Evolutionary conservation across 2,329 filamentous ascomycete genomes (phyloP).

Genomic region (Epichloe amarillans): DNA sequence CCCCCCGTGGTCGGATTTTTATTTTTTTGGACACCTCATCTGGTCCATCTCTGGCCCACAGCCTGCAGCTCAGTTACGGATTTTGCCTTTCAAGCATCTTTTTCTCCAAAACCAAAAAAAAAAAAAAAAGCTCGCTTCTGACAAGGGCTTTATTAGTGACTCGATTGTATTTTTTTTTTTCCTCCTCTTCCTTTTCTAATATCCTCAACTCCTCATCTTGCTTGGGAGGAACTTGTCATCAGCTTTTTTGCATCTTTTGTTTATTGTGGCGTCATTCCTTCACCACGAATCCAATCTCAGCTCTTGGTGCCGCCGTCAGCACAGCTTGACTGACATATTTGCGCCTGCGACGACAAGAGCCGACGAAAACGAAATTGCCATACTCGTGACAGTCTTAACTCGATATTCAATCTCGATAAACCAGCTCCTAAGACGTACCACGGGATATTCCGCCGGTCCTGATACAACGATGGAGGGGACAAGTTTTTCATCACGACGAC

Average conservation of each 20-base stretch:
- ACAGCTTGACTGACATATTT: not conserved
- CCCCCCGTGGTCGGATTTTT: not conserved
- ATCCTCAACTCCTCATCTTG: not conserved
- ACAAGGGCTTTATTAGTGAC: not conserved
- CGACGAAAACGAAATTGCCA: not conserved
- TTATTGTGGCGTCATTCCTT: not conserved
- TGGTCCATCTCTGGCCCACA: not conserved
- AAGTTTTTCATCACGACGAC: conserved; percentile 22
- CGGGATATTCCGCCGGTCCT: not conserved
- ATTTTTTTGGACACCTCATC: not conserved
- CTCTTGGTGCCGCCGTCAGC: not conserved
- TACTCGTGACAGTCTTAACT: not conserved
- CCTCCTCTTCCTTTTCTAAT: not conserved
- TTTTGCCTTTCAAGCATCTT: not conserved
- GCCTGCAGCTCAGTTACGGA: not conserved
- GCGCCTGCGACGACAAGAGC: not conserved
- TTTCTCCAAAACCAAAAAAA: not conserved
- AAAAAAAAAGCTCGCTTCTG: not conserved
- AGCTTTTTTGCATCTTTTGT: not conserved
- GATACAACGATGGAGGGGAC: conserved; percentile 15
- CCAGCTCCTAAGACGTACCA: not conserved
- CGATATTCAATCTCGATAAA: no score
- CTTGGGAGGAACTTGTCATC: not conserved
- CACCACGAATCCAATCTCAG: not conserved
- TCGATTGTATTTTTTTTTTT: not conserved